Conservation (phyloP, 495 filamentous ascomycete species). For the Daldinia concentrica region DNA sequence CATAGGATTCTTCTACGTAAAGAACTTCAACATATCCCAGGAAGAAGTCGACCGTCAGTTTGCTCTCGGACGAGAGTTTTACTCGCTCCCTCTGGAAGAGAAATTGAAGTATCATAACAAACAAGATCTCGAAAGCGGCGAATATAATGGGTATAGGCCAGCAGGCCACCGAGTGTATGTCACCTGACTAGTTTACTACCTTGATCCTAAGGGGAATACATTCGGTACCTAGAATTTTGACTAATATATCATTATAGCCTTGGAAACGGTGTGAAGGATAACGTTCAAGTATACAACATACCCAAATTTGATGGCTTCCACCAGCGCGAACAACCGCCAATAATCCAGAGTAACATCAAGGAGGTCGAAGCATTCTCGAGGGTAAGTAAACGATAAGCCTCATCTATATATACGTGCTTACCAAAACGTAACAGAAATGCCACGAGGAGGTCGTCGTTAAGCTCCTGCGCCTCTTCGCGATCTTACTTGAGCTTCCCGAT, state of each 20-base stretch:
- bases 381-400: conserved; percentile 31
- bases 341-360: conserved; percentile 47
- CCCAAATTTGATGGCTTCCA: conserved; percentile 60
- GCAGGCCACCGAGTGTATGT: conserved; percentile 57
- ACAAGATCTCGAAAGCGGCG: conserved; percentile 38
- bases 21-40: conserved; percentile 66
- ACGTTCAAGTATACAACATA: conserved; percentile 63
- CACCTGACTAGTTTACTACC: not conserved
- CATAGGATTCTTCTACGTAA: conserved; percentile 66
- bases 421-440: conserved; percentile 51
- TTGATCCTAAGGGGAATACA: not conserved
- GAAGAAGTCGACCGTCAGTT: conserved; percentile 70
- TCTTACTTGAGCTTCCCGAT: conserved; percentile 60
- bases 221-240: not conserved
- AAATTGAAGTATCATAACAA: conserved; percentile 50
- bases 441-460: conserved; percentile 60
- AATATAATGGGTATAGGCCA: conserved; percentile 54
- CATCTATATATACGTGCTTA: not conserved
- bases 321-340: conserved; percentile 50
- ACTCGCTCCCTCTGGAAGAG: conserved; percentile 63
- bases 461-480: conserved; percentile 62
- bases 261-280: conserved; percentile 58
- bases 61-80: conserved; percentile 64
- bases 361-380: conserved; percentile 55
- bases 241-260: conserved; percentile 41